Percentiles rank a stretch among this genome's conserved stretches.
phyloP scores from a whole-genome alignment of 495 filamentous ascomycete genomes.

The Aspergillus sparsus region DNA sequence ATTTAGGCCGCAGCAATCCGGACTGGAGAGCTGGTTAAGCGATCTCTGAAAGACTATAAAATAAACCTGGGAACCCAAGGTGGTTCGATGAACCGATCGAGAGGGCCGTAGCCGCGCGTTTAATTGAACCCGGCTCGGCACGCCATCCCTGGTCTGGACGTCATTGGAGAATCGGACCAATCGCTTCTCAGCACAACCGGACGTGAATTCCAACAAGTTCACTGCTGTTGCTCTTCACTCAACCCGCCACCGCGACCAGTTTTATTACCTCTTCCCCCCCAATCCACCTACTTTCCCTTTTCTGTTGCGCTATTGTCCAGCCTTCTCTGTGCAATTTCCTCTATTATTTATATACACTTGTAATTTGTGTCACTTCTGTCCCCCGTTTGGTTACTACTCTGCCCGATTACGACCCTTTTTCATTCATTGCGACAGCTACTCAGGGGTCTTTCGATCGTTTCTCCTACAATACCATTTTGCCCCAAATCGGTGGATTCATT shows the following conservation, averaged over 20 bases:
- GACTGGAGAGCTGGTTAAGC: too few species aligned
- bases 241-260: constrained; percentile 19
- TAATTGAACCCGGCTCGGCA: constrained; percentile 22
- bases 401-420: constrained; percentile 18
- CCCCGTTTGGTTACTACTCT: constrained; percentile 9
- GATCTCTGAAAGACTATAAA: too few species aligned
- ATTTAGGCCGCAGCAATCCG: neutral
- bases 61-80: constrained; percentile 10
- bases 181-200: constrained; percentile 23
- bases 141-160: constrained; percentile 28
- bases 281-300: neutral
- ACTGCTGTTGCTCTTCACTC: constrained; percentile 13
- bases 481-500: constrained; percentile 11
- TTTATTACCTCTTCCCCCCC: constrained; percentile 4
- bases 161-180: constrained; percentile 23
- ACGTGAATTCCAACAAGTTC: constrained; percentile 13
- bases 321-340: constrained; percentile 6
- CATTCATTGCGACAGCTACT: constrained; percentile 16
- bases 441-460: constrained; percentile 14
- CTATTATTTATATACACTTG: constrained; percentile 17
- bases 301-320: neutral
- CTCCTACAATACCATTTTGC: neutral
- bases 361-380: neutral
- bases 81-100: constrained; percentile 16
- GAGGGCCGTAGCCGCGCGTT: constrained; percentile 27